Percentiles rank a stretch among this genome's conserved stretches.
Conservation (phyloP, 305 asterid species). For the Fraxinus nigra region DNA sequence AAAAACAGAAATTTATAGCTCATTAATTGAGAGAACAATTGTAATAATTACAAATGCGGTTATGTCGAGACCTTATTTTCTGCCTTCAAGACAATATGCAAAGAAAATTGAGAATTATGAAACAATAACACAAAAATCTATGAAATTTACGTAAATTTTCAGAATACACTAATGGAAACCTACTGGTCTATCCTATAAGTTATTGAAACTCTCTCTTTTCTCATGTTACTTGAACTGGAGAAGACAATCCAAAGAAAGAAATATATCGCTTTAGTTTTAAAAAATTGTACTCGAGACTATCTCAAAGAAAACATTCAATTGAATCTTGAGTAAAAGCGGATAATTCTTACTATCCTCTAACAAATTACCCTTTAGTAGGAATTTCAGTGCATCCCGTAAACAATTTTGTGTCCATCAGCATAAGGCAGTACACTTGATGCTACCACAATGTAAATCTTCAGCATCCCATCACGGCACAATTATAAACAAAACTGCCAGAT, state of each 20-base stretch:
- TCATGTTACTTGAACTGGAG: constrained; percentile 51
- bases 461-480: constrained; percentile 96
- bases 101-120: constrained; percentile 27
- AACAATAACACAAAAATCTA: constrained; percentile 24
- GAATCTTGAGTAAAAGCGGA: constrained; percentile 49
- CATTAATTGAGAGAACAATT: constrained; percentile 14
- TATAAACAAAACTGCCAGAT: constrained; percentile 78
- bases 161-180: constrained; percentile 21
- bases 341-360: constrained; percentile 42
- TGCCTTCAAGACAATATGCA: constrained; percentile 15
- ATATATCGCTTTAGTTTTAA: constrained; percentile 32
- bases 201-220: constrained; percentile 45
- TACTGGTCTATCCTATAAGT: constrained; percentile 18
- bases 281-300: constrained; percentile 44
- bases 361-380: constrained; percentile 70
- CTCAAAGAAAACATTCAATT: constrained; percentile 43
- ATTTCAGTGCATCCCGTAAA: constrained; percentile 45
- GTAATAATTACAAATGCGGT: constrained; percentile 14
- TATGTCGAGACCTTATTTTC: constrained; percentile 23
- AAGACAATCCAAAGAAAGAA: constrained; percentile 40
- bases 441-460: constrained; percentile 32
- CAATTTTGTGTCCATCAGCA: constrained; percentile 33
- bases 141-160: constrained; percentile 19
- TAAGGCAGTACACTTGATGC: constrained; percentile 28
- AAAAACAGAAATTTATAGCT: background rate